phyloP scores from a whole-genome alignment of 768 basidiomycete genomes.

The Coprinopsis cinerea region DNA sequence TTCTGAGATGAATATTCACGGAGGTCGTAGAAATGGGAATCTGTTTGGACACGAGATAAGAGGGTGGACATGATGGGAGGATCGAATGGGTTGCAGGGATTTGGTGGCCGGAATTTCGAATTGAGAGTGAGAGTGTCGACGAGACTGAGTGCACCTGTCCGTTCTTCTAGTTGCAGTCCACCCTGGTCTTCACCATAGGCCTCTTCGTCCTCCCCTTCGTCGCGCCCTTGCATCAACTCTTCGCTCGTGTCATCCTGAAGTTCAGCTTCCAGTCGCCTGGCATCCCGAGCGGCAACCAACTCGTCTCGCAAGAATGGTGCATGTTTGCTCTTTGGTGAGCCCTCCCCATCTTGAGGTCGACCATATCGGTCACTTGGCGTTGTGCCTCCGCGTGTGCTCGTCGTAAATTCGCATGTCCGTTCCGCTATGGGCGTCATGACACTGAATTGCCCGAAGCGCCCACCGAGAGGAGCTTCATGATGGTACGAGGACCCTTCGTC shows the following conservation, averaged over 20 bases:
- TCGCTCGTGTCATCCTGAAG: slow-evolving; percentile 31
- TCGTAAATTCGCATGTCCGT: slow-evolving; percentile 79
- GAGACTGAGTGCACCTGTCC: slow-evolving; percentile 59
- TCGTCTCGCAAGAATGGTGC: slow-evolving; percentile 31
- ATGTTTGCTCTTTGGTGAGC: slow-evolving; percentile 19
- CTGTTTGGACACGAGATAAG: slow-evolving; percentile 56
- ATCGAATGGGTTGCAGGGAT: slow-evolving; percentile 87
- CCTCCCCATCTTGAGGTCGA: slow-evolving; percentile 15
- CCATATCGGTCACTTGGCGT: slow-evolving; percentile 36
- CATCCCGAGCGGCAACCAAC: slow-evolving; percentile 45
- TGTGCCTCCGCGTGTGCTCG: slow-evolving; percentile 45
- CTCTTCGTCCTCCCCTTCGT: slow-evolving; percentile 21
- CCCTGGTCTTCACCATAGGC: slow-evolving; percentile 20
- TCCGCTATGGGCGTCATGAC: slow-evolving; percentile 99
- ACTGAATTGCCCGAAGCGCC: slow-evolving; percentile 76
- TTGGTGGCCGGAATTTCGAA: slow-evolving; percentile 66
- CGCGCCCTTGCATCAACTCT: slow-evolving; percentile 26
- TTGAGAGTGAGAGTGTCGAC: slow-evolving; percentile 56
- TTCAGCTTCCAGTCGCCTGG: slow-evolving; percentile 48
- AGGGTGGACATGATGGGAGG: slow-evolving; percentile 55
- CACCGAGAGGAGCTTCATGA: slow-evolving; percentile 54
- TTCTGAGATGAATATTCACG: slow-evolving; percentile 46
- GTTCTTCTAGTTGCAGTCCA: slow-evolving; percentile 43
- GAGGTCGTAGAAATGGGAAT: slow-evolving; percentile 58
- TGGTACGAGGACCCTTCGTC: slow-evolving; percentile 37